Evolutionary conservation across 1,284 basidiomycete genomes (phyloP).

Genomic region (Naganishia albida): DNA sequence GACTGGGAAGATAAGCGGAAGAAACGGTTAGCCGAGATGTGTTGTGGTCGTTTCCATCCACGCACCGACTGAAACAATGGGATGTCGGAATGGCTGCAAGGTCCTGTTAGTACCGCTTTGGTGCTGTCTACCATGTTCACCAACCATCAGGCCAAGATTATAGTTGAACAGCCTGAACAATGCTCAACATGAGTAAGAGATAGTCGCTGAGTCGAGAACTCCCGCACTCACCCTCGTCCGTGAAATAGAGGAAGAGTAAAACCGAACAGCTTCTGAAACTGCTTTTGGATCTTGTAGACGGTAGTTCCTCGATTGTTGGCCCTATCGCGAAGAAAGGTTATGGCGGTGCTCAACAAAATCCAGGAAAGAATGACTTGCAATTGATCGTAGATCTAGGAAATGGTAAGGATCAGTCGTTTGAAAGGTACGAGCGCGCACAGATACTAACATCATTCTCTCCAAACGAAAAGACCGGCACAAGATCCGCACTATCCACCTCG

Average conservation of each 20-base stretch:
- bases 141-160: constrained; percentile 62
- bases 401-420: not conserved
- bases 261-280: constrained; percentile 86
- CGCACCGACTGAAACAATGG: constrained; percentile 91
- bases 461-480: constrained; percentile 94
- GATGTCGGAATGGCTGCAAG: constrained; percentile 77
- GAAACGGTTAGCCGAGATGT: too few species aligned
- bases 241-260: constrained; percentile 97
- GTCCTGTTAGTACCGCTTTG: not conserved
- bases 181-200: not conserved
- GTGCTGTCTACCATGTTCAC: not conserved
- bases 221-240: constrained; percentile 65
- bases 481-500: constrained; percentile 66
- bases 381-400: constrained; percentile 82
- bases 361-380: constrained; percentile 58
- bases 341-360: not conserved
- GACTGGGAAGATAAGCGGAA: constrained; percentile 57
- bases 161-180: constrained; percentile 72
- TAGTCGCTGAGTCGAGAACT: not conserved
- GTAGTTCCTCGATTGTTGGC: constrained; percentile 87
- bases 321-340: constrained; percentile 32
- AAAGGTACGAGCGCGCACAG: too few species aligned
- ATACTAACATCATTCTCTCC: constrained; percentile 90
- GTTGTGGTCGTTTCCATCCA: too few species aligned
- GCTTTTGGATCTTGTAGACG: constrained; percentile 82